Evolutionary conservation across 2,329 filamentous ascomycete genomes (phyloP), one percentile per base, ranked within the genome.

Genomic region (Fusarium chaquense): DNA sequence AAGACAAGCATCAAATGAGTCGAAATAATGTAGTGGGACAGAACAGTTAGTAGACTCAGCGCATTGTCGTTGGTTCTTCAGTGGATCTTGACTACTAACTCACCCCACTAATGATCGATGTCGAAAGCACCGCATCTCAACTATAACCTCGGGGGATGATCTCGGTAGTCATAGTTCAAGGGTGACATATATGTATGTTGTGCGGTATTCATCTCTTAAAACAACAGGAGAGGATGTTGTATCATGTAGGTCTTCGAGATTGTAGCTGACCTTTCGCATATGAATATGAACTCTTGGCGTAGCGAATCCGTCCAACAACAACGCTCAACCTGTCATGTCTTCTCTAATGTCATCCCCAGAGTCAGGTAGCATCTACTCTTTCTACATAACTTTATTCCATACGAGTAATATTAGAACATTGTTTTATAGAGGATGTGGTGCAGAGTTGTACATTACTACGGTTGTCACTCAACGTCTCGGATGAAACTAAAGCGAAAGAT

Each of bases 401-500:
- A 6, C 8, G 24, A 26, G 24, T 26, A 13, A 32, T 32, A 32
- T 12, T 32, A 32, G 30, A 5, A 13, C 30, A 32, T 32, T 13
- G 11, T 5, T 11, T 13, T 13, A 12, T 12, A 12, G 30, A 32
- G 30, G 30, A 6, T 13, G 11, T 32, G 30, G 30, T 13, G 30
- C 13, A 12, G 13, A 32, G 12, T 13, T 13, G 30, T 32, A 32
- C 12, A 3, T 32, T 4, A 36, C 20, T 59, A 15, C n/a, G 11
- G 15, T 38, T 10, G n/a, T 33, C 38, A 54, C 47, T 70, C 66
- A 66, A 61, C 26, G 20, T 24, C 53, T 70, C 67, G 67, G 36
- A 9, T 36, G 67, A 67, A 63, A 45, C 54, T 32, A 16, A 26
- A 30, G 58, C 59, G 59, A 62, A 32, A 32, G 10, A 12, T 13